phyloP scores from a whole-genome alignment of 768 basidiomycete species.

The Tephrocybe rancida region DNA sequence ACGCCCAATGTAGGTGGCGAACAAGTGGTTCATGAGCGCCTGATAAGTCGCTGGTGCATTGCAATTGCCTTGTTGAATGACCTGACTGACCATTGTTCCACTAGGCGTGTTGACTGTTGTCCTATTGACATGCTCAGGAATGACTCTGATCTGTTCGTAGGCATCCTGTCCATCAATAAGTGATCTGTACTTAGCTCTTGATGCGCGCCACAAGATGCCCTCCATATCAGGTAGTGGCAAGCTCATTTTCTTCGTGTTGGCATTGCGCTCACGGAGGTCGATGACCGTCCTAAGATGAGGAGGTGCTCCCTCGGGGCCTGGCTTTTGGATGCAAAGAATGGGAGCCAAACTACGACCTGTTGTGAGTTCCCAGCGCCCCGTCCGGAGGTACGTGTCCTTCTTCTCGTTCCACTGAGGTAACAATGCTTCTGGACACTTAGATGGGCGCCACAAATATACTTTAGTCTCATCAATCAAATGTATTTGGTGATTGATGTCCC shows the following conservation, averaged over 20 bases:
- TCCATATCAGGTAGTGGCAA: slow-evolving; percentile 9
- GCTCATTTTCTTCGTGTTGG: slow-evolving; percentile 11
- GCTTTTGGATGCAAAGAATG: slow-evolving; percentile 21
- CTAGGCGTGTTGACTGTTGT: slow-evolving; percentile 14
- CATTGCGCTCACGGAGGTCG: slow-evolving; percentile 3
- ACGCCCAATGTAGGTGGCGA: slow-evolving; percentile 2
- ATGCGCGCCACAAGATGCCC: slow-evolving; percentile 1
- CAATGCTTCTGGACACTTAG: slow-evolving; percentile 40
- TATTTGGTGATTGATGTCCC: slow-evolving; percentile 43
- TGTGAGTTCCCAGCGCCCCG: slow-evolving; percentile 30
- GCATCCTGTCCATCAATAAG: slow-evolving; percentile 9
- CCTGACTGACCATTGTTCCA: slow-evolving; percentile 11
- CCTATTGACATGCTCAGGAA: slow-evolving; percentile 3
- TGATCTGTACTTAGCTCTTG: not conserved
- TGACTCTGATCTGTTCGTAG: slow-evolving; percentile 13
- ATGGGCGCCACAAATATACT: slow-evolving; percentile 32
- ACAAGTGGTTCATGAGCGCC: slow-evolving; percentile 12
- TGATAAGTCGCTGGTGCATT: slow-evolving; percentile 1
- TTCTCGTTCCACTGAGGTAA: slow-evolving; percentile 30
- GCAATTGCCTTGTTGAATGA: slow-evolving; percentile 10
- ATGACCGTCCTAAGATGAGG: not conserved
- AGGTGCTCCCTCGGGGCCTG: not conserved
- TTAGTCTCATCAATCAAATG: slow-evolving; percentile 29
- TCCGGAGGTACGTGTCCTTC: slow-evolving; percentile 25
- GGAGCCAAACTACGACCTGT: slow-evolving; percentile 35